Base-by-base conservation (phyloP, 176 grass and related monocot species). In the Hordeum vulgare region DNA sequence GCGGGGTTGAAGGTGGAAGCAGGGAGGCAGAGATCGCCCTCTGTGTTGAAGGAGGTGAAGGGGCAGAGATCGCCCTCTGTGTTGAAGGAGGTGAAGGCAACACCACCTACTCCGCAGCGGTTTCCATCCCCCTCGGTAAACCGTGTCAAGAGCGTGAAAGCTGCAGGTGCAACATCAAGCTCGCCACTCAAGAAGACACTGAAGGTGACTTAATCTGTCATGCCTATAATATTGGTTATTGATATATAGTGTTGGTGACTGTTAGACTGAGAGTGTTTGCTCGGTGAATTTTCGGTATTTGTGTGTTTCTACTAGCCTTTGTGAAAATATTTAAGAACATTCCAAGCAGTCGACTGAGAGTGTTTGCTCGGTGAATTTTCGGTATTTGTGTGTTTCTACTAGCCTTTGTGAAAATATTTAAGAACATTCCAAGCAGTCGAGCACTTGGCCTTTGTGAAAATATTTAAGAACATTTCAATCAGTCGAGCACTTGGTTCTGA, bases 41-140 rank as follows among this genome's bases (percentile, higher is more conserved):
- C 60, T 82, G 85, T 89, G 77, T 61, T 94, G 42, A 99, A 81
- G 51, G 93, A 99, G 83, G 91, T 94, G 67, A 91, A 90, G 82
- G 96, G 88, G 75, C 85, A 68, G 49, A 91, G 79, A 74, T 86
- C 87, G 24, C 82, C 88, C 58, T 62, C 60, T 82, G 85, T 89
- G 77, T 61, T 94, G 42, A 99, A 81, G 51, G 93, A 99, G 83
- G 91, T 94, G 67, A 91, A 90, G 82, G 96, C 90, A 8, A 87
- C 80, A 67, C 96, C 96, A 27, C 96, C 96, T 3, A 99, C 96
- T 57, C 96, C 93, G 0, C 93, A 96, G 59, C 87, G 91, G 41
- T 94, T 99, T 83, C 89, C 90, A 75, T 94, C 93, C 5, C 96
- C 93, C 63, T 94, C 84, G 7, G 47, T 37, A 21, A 86, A 85